Evolutionary conservation across 805 yeast genomes (phyloP), one percentile per base, ranked within the genome.

Genomic region (Candida ipomoeae): DNA sequence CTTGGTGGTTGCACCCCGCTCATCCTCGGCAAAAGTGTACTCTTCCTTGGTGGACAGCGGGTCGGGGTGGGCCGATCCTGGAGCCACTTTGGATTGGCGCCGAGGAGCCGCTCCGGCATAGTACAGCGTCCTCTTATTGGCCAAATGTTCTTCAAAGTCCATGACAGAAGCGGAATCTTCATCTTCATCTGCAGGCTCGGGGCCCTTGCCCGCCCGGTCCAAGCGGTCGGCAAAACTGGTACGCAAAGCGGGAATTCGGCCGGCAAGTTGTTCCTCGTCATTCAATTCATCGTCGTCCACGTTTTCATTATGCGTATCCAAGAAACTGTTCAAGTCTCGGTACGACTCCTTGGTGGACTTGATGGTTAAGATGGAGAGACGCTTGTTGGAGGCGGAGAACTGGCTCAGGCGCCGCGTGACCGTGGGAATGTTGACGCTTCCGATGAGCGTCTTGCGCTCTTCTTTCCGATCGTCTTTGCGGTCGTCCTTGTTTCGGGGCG

Each of bases 281-380:
- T 55, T 59, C 21, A 57, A 54, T 33, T 61, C 62, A 5, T 53
- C 57, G 18, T 58, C 63, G 5, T 48, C 56, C 29, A 64, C 60
- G 23, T 54, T 58, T 36, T 55, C 60, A 31, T 58, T 60, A 43
- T 65, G 64, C 20, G 62, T 56, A 42, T 62, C 62, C 49, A 69
- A 59, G 41, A 72, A 62, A 2, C 70, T 64, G 52, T 78, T 79
- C 60, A 85, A 71, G 60, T 85, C 84, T 37, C 77, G 78, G 56
- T 78, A 84, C 0, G 89, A 83, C 42, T 77, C 80, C 54, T 78
- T 82, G 2, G 90, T 81, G 0, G 91, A 85, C 58, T 84, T 83
- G 66, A 84, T 70, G 0, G 90, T 84, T 39, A 86, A 65, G n/a
- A 86, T 86, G 32, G 89, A 83, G 48, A 84, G 70, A 61, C 94